phyloP scores from a whole-genome alignment of 225 moss, liverwort and hornwort genomes.

The Neckera pumila region DNA sequence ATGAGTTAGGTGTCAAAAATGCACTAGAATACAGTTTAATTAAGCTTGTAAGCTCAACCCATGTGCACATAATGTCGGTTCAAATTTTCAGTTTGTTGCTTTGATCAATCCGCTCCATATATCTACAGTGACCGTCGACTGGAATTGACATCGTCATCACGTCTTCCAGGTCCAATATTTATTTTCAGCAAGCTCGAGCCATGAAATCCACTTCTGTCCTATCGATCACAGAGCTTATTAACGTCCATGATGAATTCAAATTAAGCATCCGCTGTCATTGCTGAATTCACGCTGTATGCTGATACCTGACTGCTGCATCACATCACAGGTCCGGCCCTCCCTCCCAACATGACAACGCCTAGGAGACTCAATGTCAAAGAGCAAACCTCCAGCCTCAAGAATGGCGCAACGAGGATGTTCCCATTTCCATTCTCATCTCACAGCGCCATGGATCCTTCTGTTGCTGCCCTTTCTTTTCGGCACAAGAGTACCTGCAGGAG shows the following conservation, averaged over 20 bases:
- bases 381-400: not conserved
- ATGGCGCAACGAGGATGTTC: not conserved
- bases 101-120: not conserved
- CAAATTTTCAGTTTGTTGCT: too few relatives aligned
- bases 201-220: not conserved
- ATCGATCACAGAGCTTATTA: not conserved
- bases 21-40: not conserved
- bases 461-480: not conserved
- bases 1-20: too few relatives aligned
- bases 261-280: not conserved
- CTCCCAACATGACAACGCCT: not conserved
- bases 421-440: not conserved
- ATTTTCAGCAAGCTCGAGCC: not conserved
- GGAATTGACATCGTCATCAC: not conserved
- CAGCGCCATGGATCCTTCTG: not conserved
- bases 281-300: not conserved
- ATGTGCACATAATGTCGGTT: not conserved
- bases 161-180: not conserved
- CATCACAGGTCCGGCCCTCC: not conserved
- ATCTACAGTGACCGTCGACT: not conserved
- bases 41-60: not conserved
- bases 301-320: not conserved
- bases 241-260: too few relatives aligned
- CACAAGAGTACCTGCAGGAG: not conserved
- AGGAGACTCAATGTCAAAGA: not conserved